Evolutionary conservation across 1,284 basidiomycete genomes (phyloP), one percentile per base, ranked within the genome.

Genomic region (Mycena sp.): DNA sequence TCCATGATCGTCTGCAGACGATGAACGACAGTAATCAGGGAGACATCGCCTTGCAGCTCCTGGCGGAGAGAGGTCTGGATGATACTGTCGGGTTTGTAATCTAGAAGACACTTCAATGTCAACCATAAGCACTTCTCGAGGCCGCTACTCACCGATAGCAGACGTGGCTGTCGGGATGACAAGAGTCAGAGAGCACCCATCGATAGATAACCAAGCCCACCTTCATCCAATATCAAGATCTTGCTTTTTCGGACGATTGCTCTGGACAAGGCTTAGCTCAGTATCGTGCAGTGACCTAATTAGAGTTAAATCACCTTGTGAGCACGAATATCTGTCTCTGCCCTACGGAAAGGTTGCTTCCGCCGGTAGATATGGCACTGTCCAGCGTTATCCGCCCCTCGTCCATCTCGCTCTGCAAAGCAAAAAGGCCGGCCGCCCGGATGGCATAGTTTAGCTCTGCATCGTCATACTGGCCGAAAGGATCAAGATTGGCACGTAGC

Each of bases 401-500:
- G 32, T 85, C 83, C 25, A 72, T 73, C 69, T 86, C 82, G 40
- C 68, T 76, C 68, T 86, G 85, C 6, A 86, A 71, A 6, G 83
- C 77, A 69, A 81, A 84, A 2, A 89, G n/a, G n/a, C n/a, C n/a
- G n/a, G n/a, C n/a, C n/a, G n/a, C n/a, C n/a, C n/a, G n/a, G n/a
- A n/a, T n/a, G n/a, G n/a, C n/a, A n/a, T n/a, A n/a, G n/a, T n/a
- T n/a, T n/a, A n/a, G n/a, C n/a, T n/a, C n/a, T n/a, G 71, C 84
- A 72, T 94, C 92, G 55, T 92, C 89, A 70, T 88, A 82, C 71
- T 90, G 82, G 10, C 82, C 84, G 72, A 94, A 94, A 0, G 92
- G 92, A 70, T 90, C 89, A 14, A 90, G 70, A 71, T 88, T 88
- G 55, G 83, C 75, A 16, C 86, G 79, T 19, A 89, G 73, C 0